phyloP scores from a whole-genome alignment of 2,329 filamentous ascomycete species.

The Alternaria burnsii region DNA sequence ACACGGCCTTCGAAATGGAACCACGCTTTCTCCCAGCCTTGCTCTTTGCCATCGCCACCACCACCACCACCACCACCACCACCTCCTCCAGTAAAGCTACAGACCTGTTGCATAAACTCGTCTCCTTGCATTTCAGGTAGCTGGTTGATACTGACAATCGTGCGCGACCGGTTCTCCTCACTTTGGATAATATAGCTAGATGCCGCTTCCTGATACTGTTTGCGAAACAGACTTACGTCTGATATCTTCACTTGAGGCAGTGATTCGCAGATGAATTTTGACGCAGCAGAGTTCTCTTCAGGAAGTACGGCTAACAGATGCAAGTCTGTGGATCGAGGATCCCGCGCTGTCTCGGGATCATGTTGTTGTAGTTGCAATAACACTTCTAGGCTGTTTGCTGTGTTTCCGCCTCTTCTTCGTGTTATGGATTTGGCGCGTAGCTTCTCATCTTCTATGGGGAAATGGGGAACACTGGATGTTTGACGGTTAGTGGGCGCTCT shows the following conservation, averaged over 20 bases:
- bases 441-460: slow-evolving; percentile 76
- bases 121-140: slow-evolving; percentile 71
- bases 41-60: neutral
- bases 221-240: slow-evolving; percentile 66
- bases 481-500: neutral
- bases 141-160: slow-evolving; percentile 74
- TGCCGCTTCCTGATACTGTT: slow-evolving; percentile 64
- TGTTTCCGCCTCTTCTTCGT: slow-evolving; percentile 75
- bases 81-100: neutral
- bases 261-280: slow-evolving; percentile 62
- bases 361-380: slow-evolving; percentile 63
- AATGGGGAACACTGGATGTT: slow-evolving; percentile 66
- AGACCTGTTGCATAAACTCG: slow-evolving; percentile 61
- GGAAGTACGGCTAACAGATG: slow-evolving; percentile 62
- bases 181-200: slow-evolving; percentile 76
- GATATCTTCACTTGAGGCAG: slow-evolving; percentile 62
- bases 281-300: slow-evolving; percentile 59
- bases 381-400: slow-evolving; percentile 75
- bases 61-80: too few relatives aligned
- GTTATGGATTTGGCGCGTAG: slow-evolving; percentile 68
- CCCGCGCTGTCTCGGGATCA: neutral
- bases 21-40: slow-evolving; percentile 55
- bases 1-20: slow-evolving; percentile 80
- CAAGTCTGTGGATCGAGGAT: slow-evolving; percentile 26
- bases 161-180: slow-evolving; percentile 66